A percentile compares a stretch with the other conserved stretches of the same genome.
These are phyloP conservation scores for Penicillium italicum DNA, from an alignment of 2,329 filamentous ascomycete species.

Conservation along the genomic window DNA sequence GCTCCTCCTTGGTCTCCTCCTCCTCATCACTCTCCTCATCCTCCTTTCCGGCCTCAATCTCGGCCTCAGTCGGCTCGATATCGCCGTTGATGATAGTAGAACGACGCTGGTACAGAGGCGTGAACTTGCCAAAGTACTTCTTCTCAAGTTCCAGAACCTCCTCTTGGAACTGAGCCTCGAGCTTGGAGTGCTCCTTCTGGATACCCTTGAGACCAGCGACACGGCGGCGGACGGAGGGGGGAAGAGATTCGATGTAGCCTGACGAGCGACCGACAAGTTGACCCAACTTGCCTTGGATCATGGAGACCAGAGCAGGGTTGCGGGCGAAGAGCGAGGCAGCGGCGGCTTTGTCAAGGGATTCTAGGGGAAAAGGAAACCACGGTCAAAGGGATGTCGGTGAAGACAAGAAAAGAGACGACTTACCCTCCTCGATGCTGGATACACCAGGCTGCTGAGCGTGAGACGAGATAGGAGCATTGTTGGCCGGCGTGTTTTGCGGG, in stretches of 20 bases:
- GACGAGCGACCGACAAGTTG: conserved; percentile 91
- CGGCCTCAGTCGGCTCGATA: conserved; percentile 78
- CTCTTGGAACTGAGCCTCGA: conserved; percentile 97
- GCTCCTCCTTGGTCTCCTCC: conserved; percentile 54
- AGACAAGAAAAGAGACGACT: conserved; percentile 33
- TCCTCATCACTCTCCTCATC: conserved; percentile 66
- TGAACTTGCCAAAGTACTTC: conserved; percentile 99
- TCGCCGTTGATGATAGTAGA: conserved; percentile 86
- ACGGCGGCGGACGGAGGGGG: conserved; percentile 81
- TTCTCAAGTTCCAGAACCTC: conserved; percentile 98
- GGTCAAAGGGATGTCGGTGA: conserved; percentile 8
- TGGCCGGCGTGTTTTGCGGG: conserved; percentile 95
- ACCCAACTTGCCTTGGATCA: conserved; percentile 96
- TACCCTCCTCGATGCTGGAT: conserved; percentile 96
- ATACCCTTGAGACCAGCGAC: conserved; percentile 95
- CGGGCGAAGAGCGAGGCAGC: conserved; percentile 92
- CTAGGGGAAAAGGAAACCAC: conserved; percentile 48
- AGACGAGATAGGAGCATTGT: conserved; percentile 94
- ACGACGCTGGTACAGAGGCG: conserved; percentile 93
- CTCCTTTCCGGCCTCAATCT: conserved; percentile 81
- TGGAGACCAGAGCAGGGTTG: conserved; percentile 89
- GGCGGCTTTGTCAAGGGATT: conserved; percentile 82
- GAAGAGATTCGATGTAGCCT: conserved; percentile 95
- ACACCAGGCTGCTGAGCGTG: conserved; percentile 94
- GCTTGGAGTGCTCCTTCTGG: conserved; percentile 97